Evolutionary conservation across 192 early-diverging fungal species (phyloP).

Genomic region (Mortierella alpina): DNA sequence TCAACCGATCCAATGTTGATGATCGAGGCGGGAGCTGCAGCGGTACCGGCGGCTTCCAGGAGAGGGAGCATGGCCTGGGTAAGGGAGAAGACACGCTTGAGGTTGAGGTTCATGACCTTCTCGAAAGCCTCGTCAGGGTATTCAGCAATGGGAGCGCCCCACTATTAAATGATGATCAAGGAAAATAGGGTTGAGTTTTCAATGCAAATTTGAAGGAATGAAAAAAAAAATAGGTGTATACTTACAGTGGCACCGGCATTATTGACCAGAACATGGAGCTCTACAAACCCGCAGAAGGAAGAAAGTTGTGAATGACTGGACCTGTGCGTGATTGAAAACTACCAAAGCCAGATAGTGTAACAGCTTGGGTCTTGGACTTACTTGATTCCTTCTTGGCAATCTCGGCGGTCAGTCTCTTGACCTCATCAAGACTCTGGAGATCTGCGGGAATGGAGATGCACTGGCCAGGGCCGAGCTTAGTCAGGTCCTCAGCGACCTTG

Average conservation of each 20-base stretch:
- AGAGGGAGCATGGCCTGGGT: slow-evolving; percentile 81
- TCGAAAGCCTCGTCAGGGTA: slow-evolving; percentile 75
- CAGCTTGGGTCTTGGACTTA: slow-evolving; percentile 21
- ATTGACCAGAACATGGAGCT: slow-evolving; percentile 90
- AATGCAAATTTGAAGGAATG: neutral
- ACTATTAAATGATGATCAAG: slow-evolving; percentile 25
- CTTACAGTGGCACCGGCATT: slow-evolving; percentile 77
- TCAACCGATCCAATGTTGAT: slow-evolving; percentile 92
- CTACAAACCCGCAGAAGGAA: slow-evolving; percentile 30
- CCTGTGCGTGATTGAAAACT: no score
- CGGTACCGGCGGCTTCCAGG: slow-evolving; percentile 67
- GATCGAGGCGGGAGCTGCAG: slow-evolving; percentile 73
- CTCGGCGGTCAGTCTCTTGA: slow-evolving; percentile 64
- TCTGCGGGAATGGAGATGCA: slow-evolving; percentile 83
- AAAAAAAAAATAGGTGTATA: slow-evolving; percentile 6
- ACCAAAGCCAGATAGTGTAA: no score
- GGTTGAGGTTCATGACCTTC: slow-evolving; percentile 88
- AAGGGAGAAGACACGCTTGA: slow-evolving; percentile 84
- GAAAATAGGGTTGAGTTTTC: neutral
- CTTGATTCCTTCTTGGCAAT: slow-evolving; percentile 69
- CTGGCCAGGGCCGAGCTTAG: slow-evolving; percentile 71
- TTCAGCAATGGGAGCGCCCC: slow-evolving; percentile 60
- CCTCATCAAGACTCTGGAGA: slow-evolving; percentile 69
- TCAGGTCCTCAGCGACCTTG: slow-evolving; percentile 75
- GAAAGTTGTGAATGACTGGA: neutral